phyloP scores from a whole-genome alignment of 495 filamentous ascomycete species.

The Xylaria longipes region DNA sequence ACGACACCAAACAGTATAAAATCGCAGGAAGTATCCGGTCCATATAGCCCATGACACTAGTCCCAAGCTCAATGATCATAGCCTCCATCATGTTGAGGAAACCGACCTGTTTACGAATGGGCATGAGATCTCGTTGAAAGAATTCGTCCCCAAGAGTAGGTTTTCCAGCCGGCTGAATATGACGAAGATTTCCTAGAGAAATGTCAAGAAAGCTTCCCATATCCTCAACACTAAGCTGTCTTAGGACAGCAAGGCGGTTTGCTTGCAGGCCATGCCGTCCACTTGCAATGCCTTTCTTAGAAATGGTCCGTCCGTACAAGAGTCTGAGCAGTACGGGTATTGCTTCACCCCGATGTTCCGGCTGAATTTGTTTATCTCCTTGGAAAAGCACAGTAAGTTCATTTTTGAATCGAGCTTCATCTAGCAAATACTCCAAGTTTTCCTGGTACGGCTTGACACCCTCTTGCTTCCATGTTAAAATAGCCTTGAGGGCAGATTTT shows the following conservation, averaged over 20 bases:
- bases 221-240: conserved; percentile 63
- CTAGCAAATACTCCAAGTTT: conserved; percentile 84
- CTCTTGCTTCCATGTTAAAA: conserved; percentile 86
- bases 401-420: conserved; percentile 90
- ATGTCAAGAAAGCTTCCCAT: conserved; percentile 82
- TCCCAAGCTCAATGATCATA: conserved; percentile 82
- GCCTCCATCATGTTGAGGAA: conserved; percentile 88
- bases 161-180: conserved; percentile 62
- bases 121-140: conserved; percentile 62
- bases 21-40: conserved; percentile 72
- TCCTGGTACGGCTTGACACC: conserved; percentile 81
- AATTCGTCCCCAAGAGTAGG: conserved; percentile 52
- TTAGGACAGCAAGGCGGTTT: conserved; percentile 63
- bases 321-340: conserved; percentile 87
- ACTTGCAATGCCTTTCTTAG: conserved; percentile 73
- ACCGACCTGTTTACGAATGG: conserved; percentile 80
- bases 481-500: conserved; percentile 78
- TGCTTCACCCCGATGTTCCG: conserved; percentile 70
- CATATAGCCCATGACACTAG: conserved; percentile 66
- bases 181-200: conserved; percentile 71
- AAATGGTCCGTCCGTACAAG: conserved; percentile 87
- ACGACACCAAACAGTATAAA: conserved; percentile 76
- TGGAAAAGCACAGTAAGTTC: conserved; percentile 87
- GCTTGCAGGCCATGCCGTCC: conserved; percentile 66
- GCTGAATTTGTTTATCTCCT: conserved; percentile 76